Evolutionary conservation across 139 green algal species (phyloP).

Genomic region (Chlorella sp.): DNA sequence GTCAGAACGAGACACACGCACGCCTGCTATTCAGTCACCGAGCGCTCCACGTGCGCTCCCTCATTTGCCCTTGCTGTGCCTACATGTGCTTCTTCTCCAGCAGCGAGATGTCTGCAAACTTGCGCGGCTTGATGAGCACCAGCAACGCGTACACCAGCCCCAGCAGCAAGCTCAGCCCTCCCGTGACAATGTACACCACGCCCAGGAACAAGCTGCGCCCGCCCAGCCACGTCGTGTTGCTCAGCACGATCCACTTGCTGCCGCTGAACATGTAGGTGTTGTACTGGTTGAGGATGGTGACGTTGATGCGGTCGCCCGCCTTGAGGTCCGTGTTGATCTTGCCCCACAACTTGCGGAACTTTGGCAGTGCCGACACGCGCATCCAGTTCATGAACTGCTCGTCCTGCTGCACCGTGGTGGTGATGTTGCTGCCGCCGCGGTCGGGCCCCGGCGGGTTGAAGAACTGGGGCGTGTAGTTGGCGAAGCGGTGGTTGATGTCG

Average conservation of each 20-base stretch:
- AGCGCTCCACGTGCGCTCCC: too few species aligned
- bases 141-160: slow-evolving; percentile 36
- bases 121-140: slow-evolving; percentile 23
- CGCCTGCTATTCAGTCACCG: too few species aligned
- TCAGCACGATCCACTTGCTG: slow-evolving; percentile 65
- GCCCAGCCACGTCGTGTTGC: slow-evolving; percentile 75
- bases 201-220: slow-evolving; percentile 73
- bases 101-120: slow-evolving; percentile 32
- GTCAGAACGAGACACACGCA: too few species aligned
- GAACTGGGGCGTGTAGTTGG: slow-evolving; percentile 27
- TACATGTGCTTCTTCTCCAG: too few species aligned
- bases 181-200: slow-evolving; percentile 61
- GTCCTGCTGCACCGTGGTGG: slow-evolving; percentile 17
- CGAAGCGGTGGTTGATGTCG: slow-evolving; percentile 28
- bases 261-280: slow-evolving; percentile 79
- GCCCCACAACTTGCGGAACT: slow-evolving; percentile 59
- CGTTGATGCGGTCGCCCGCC: slow-evolving; percentile 12
- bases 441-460: slow-evolving; percentile 21
- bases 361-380: slow-evolving; percentile 63
- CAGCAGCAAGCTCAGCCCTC: slow-evolving; percentile 41
- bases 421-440: neutral
- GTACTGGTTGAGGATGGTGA: slow-evolving; percentile 44
- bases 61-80: too few species aligned
- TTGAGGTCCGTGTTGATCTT: slow-evolving; percentile 30
- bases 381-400: slow-evolving; percentile 97